Base-by-base conservation (phyloP, 2,329 filamentous ascomycete genomes). In the Cladosporium cucumerinum region DNA sequence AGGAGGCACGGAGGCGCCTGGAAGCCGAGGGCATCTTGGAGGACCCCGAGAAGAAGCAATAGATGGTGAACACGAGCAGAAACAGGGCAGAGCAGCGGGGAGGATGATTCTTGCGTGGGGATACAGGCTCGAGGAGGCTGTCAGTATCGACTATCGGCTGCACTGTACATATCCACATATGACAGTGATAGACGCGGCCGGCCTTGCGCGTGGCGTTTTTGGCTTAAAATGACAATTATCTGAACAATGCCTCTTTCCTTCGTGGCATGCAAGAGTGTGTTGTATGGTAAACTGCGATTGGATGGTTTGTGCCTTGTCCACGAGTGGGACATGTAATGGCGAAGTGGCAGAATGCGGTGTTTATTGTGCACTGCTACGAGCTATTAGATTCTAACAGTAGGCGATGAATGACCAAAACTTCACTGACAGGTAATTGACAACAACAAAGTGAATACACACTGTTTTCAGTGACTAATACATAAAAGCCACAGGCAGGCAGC, bases 1-100 rank as follows among this genome's bases (percentile, higher is more conserved):
- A 99, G 82, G 95, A 99, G 83, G 95, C 95, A 61, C 87, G 95
- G 76, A 87, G 95, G 82, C 87, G 95, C 82, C 88, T 99, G 85
- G 95, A 99, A 83, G 90, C 88, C 66, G 95, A 99, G 84, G 95
- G 95, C 66, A 93, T 98, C 76, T 82, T 98, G 75, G 87, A 91
- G 75, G 94, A 97, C 74, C 89, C 91, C 48, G 81, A 85, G 62
- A 71, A 71, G 66, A 71, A 70, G 57, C 25, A 62, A 46, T 62
- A 51, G 58, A 63, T 54, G 32, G 51, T n/a, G 26, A 54, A 54
- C 25, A 46, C 39, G 39, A 46, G 39, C n/a, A 46, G 52, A 51
- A 30, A 30, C 25, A 30, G 34, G 46, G 39, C 18, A 46, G 26
- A 49, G 28, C 21, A 26, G n/a, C 18, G 48, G 34, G 28, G 25